These are phyloP conservation scores for Chenopodium suecicum DNA, from an alignment of 148 eudicot genomes.

Conservation along the genomic window DNA sequence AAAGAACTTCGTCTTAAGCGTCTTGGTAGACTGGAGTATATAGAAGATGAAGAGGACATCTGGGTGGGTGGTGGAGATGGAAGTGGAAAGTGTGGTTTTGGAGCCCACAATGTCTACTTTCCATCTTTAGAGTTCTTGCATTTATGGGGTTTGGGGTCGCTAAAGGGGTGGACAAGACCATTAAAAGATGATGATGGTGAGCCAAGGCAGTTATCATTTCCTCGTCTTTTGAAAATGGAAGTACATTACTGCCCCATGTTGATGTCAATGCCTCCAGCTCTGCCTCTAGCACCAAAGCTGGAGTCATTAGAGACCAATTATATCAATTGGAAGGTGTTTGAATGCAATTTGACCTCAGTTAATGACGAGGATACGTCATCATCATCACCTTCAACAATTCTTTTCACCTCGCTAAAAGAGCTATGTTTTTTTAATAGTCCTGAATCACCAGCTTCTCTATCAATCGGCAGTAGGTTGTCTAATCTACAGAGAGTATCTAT, in stretches of 20 bases:
- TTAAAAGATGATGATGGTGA: no score
- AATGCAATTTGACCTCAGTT: no score
- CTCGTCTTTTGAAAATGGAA: no score
- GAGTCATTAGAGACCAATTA: no score
- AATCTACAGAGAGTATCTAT: background rate
- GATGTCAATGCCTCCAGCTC: no score
- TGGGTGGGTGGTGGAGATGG: background rate
- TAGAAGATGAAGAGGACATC: background rate
- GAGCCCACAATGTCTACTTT: background rate
- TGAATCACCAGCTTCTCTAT: background rate
- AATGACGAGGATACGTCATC: background rate
- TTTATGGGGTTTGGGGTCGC: fast-evolving
- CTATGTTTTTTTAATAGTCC: fast-evolving
- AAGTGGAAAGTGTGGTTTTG: background rate
- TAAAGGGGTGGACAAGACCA: background rate
- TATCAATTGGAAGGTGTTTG: no score
- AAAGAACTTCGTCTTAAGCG: background rate
- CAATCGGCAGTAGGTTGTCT: background rate
- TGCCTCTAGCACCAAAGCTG: no score
- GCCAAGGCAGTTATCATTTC: no score
- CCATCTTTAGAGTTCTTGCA: background rate
- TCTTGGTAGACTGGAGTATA: background rate
- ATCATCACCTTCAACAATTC: no score
- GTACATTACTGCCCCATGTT: no score
- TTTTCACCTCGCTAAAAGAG: background rate